Conservation (phyloP, 306 rosid genomes). For the Boehmeria nivea region DNA sequence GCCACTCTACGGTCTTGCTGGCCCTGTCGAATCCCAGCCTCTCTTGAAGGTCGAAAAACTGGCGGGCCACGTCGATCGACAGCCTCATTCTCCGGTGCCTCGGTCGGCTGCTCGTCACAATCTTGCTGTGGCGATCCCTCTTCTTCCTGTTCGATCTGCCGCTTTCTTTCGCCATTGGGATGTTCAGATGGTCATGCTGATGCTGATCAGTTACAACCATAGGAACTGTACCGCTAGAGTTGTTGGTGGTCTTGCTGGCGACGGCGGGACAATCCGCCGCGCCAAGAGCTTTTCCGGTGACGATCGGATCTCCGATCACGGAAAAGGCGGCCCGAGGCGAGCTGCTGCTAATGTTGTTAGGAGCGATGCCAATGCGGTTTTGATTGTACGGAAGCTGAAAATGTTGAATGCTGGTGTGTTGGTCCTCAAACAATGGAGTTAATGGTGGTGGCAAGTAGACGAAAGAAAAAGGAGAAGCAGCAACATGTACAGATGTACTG, state of each 20-base stretch:
- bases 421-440: slow-evolving; percentile 31
- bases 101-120: slow-evolving; percentile 58
- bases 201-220: no score
- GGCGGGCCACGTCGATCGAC: slow-evolving; percentile 65
- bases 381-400: no score
- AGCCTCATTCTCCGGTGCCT: slow-evolving; percentile 89
- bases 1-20: slow-evolving; percentile 91
- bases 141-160: slow-evolving; percentile 36
- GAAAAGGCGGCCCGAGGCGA: no score
- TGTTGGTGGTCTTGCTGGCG: no score
- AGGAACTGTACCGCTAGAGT: no score
- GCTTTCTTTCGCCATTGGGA: slow-evolving; percentile 5
- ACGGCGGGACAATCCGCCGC: no score
- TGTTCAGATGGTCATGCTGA: no score
- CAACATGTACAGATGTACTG: no score
- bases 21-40: slow-evolving; percentile 76
- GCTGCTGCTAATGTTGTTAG: no score
- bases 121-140: slow-evolving; percentile 91
- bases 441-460: slow-evolving; percentile 50
- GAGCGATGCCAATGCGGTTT: no score
- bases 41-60: slow-evolving; percentile 81
- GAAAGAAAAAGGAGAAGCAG: slow-evolving; percentile 30
- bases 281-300: no score
- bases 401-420: slow-evolving; percentile 8
- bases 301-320: no score